phyloP scores from a whole-genome alignment of 1,284 basidiomycete species.

The Cystobasidium slooffiae region DNA sequence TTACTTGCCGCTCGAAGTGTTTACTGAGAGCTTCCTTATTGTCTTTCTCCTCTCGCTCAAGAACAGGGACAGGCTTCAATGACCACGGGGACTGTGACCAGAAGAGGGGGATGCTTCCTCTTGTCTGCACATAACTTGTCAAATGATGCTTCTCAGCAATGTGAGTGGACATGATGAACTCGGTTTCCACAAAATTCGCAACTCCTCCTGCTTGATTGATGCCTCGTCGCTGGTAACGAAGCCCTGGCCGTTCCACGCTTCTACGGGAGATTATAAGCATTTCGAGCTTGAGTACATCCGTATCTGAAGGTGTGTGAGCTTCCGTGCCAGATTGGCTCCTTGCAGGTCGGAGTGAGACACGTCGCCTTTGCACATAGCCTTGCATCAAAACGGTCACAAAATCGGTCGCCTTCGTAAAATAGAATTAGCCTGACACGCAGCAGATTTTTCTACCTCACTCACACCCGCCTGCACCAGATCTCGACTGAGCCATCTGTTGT shows the following conservation, averaged over 20 bases:
- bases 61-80: slow-evolving; percentile 82
- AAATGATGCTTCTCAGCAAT: slow-evolving; percentile 72
- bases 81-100: slow-evolving; percentile 59
- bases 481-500: slow-evolving; percentile 80
- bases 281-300: slow-evolving; percentile 50
- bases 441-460: slow-evolving; percentile 49
- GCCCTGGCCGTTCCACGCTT: slow-evolving; percentile 61
- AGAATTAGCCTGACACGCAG: not conserved
- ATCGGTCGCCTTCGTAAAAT: slow-evolving; percentile 64
- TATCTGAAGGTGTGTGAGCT: not conserved
- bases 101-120: slow-evolving; percentile 75
- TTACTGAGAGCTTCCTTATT: slow-evolving; percentile 71
- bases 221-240: slow-evolving; percentile 63
- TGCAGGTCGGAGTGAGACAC: slow-evolving; percentile 69
- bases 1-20: slow-evolving; percentile 73
- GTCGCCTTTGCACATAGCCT: slow-evolving; percentile 72
- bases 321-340: slow-evolving; percentile 11
- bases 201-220: slow-evolving; percentile 62
- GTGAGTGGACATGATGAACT: slow-evolving; percentile 65
- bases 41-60: slow-evolving; percentile 77
- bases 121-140: slow-evolving; percentile 83
- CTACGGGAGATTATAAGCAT: slow-evolving; percentile 62
- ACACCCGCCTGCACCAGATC: slow-evolving; percentile 60
- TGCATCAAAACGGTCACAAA: slow-evolving; percentile 87
- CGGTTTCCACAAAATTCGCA: slow-evolving; percentile 65